Base-by-base conservation (phyloP, 106 monocot species). In the Dactylorhiza incarnata region DNA sequence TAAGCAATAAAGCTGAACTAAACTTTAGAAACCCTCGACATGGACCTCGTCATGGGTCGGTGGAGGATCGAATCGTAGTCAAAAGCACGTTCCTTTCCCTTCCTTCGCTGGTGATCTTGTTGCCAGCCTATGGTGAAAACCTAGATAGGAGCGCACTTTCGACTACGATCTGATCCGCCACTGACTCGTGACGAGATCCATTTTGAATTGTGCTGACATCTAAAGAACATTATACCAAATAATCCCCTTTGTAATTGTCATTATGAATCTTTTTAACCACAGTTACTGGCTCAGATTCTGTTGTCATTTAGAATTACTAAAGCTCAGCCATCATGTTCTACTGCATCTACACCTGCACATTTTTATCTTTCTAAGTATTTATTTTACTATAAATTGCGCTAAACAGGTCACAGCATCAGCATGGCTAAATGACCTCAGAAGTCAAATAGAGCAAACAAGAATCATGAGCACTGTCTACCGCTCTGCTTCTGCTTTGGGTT, bases 391-490 rank as follows among this genome's bases (percentile, higher is more conserved):
- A 22, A 47, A 24, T 22, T 72, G 72, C 44, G 0, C 49, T 76
- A 14, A 29, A 68, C 81, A 97, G 96, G 96, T 97, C 29, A 97
- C 93, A 29, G 88, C 93, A 76, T 97, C 96, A 79, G 96, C 96
- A 43, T 97, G 96, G 96, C 44, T 97, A 52, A 97, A 93, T 86
- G 96, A 97, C 54, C 79, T 97, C 46, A 80, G 91, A 76, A 87
- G 80, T 86, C 96, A 97, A 86, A 92, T 97, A 78, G 93, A 97
- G 82, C 82, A 77, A 55, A 97, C 96, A 29, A 85, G 83, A 80
- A 91, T 97, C 15, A 74, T 97, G 20, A 93, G 93, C 65, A 97
- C 96, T 3, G 89, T 97, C 0, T 97, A 97, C 75, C 90, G 96
- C 45, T 97, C 96, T 73, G 96, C 96, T 66, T 87, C 96, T 75